Base-by-base conservation (phyloP, 2,329 filamentous ascomycete species). In the Fusarium papillatum region DNA sequence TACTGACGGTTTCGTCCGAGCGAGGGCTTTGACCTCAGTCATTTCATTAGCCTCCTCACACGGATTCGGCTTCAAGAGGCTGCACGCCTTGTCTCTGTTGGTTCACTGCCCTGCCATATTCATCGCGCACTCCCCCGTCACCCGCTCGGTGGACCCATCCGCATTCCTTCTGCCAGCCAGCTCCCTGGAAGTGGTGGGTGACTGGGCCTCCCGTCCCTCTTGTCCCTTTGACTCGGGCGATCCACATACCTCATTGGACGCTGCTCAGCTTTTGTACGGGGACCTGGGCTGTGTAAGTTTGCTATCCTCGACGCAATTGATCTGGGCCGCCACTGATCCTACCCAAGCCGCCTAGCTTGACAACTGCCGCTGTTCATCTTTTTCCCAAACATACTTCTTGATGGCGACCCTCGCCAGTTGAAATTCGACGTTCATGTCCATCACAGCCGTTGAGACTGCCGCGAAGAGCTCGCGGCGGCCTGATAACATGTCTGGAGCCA, bases 121-220 rank as follows among this genome's bases (percentile, higher is more conserved):
- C 63, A 69, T 67, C 75, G 63, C 31, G 62, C 73, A 74, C 73
- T 70, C 68, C 69, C 69, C 67, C 70, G 71, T 66, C 71, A 55
- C 71, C 71, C 67, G 66, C 63, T 66, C 66, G 68, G 78, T 80
- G 77, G 78, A 73, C 64, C 78, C 72, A 67, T 75, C 76, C 76
- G 71, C 77, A 80, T 80, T 80, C 78, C 77, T 69, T 69, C 68
- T 66, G 48, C 68, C 66, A 73, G 75, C 75, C 75, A 53, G 67
- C 73, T 75, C 75, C 70, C 71, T 80, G 74, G 74, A 78, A 73
- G 75, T 70, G 65, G 71, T 76, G 72, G 72, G 57, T 65, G 70
- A 71, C 74, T 78, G 59, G 73, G 39, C 71, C 69, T 77, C 71
- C 75, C 73, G 67, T 55, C 57, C 70, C 17, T 63, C 61, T 71